Base-by-base conservation (phyloP, 2,329 filamentous ascomycete genomes). In the Chalaropsis ovoidea region DNA sequence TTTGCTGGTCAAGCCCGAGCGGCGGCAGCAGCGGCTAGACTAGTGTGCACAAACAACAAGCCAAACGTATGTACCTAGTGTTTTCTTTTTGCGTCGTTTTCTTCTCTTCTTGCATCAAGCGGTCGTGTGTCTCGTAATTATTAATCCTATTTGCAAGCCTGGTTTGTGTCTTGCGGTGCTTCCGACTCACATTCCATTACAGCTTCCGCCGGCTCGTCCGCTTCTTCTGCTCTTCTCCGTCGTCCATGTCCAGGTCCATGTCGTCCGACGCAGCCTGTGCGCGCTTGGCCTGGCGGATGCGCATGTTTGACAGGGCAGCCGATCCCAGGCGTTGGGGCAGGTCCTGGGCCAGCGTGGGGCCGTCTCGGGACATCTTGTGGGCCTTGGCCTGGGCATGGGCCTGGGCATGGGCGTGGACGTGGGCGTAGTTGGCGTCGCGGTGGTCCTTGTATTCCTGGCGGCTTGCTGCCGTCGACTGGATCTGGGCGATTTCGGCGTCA, bases 401-500 rank as follows among this genome's bases (percentile, higher is more conserved):
- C n/a, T 58, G 27, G 27, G 54, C 15, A n/a, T 58, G 27, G 27
- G n/a, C 27, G 39, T 19, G 27, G 13, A 17, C 31, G n/a, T 39
- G 27, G 54, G 27, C 54, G 15, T 39, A 13, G n/a, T 31, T 58
- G 8, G 27, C 27, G 6, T 58, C 58, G 2, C 31, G 67, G 13
- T 45, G 63, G 3, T 15, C 68, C 11, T 64, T 67, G 22, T 67
- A 65, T 24, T 69, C 66, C 35, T 67, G 71, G 67, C 54, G 62
- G 75, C 76, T 56, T 77, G 71, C 62, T 24, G 54, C 65, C 6
- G 31, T 41, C 4, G 24, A 17, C n/a, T 67, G 31, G 39, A 67
- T 64, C 7, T 62, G 35, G 10, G 79, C 79, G 65, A 95, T 88
- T 73, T 95, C 87, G 0, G 78, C 77, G 69, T 96, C 90, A 2